Evolutionary conservation across 1,139 yeast species (phyloP).

Genomic region (Yamadazyma triangularis): DNA sequence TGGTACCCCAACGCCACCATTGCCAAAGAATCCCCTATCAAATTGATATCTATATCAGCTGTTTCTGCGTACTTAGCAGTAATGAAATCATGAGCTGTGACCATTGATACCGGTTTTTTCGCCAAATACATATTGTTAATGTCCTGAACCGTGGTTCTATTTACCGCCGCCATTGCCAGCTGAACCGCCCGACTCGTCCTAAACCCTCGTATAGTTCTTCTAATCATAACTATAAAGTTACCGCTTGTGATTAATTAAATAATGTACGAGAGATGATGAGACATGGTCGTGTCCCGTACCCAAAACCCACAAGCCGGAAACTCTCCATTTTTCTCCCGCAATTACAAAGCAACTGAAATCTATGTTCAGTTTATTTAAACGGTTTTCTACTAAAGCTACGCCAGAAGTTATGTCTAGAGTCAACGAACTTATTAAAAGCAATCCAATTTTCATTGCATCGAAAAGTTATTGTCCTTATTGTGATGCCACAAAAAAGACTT

Average conservation of each 20-base stretch:
- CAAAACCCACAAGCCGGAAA: too few species aligned
- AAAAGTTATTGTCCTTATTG: constrained; percentile 76
- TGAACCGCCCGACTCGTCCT: too few species aligned
- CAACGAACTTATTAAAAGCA: constrained; percentile 57
- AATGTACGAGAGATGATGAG: too few species aligned
- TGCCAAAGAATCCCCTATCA: constrained; percentile 90
- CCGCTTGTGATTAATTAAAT: too few species aligned
- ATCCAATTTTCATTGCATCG: constrained; percentile 80
- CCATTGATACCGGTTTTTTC: constrained; percentile 59
- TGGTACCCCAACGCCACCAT: constrained; percentile 86
- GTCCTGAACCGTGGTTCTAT: constrained; percentile 36
- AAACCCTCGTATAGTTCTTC: too few species aligned
- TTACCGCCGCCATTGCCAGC: too few species aligned
- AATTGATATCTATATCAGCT: constrained; percentile 63
- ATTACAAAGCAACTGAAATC: too few species aligned
- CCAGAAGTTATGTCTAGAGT: constrained; percentile 54
- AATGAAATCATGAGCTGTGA: constrained; percentile 86
- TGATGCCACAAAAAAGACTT: constrained; percentile 54
- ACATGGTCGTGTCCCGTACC: too few species aligned
- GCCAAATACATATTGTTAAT: constrained; percentile 37
- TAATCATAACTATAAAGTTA: too few species aligned
- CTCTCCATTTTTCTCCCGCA: too few species aligned
- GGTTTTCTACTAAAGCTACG: constrained; percentile 22
- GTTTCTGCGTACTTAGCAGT: constrained; percentile 70
- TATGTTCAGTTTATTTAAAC: constrained; percentile 7